Evolutionary conservation across 768 basidiomycete genomes (phyloP).

Genomic region (Cyclocybe aegerita): DNA sequence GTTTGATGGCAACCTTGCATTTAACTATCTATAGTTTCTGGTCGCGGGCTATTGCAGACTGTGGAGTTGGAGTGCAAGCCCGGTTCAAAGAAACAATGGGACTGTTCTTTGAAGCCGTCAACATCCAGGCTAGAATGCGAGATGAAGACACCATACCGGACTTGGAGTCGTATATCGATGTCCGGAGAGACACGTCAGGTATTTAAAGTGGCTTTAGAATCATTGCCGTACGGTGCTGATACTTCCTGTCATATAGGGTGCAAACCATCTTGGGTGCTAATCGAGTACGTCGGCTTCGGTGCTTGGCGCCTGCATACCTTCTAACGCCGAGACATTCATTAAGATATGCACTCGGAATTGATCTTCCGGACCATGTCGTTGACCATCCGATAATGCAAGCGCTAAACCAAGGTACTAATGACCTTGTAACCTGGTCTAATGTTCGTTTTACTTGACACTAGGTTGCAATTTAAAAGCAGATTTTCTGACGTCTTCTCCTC

Average conservation of each 20-base stretch:
- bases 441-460: conserved; percentile 36
- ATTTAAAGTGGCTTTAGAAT: background rate
- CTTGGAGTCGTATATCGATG: conserved; percentile 70
- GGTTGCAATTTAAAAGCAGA: background rate
- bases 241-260: conserved; percentile 38
- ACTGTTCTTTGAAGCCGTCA: conserved; percentile 68
- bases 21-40: conserved; percentile 51
- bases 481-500: conserved; percentile 3
- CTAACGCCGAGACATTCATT: background rate
- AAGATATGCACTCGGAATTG: conserved; percentile 64
- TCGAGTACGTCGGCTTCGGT: conserved; percentile 47
- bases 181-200: conserved; percentile 76
- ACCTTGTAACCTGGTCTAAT: conserved; percentile 84
- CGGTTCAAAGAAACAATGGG: conserved; percentile 73
- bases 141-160: conserved; percentile 55
- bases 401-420: conserved; percentile 70
- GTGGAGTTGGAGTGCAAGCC: conserved; percentile 54
- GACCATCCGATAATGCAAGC: conserved; percentile 60
- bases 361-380: conserved; percentile 70
- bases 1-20: conserved; percentile 4
- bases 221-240: background rate
- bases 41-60: conserved; percentile 58
- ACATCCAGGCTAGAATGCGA: conserved; percentile 60
- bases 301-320: conserved; percentile 1
- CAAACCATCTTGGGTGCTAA: conserved; percentile 74